Conservation (phyloP, 768 basidiomycete genomes). For the Macrocybe gigantea region DNA sequence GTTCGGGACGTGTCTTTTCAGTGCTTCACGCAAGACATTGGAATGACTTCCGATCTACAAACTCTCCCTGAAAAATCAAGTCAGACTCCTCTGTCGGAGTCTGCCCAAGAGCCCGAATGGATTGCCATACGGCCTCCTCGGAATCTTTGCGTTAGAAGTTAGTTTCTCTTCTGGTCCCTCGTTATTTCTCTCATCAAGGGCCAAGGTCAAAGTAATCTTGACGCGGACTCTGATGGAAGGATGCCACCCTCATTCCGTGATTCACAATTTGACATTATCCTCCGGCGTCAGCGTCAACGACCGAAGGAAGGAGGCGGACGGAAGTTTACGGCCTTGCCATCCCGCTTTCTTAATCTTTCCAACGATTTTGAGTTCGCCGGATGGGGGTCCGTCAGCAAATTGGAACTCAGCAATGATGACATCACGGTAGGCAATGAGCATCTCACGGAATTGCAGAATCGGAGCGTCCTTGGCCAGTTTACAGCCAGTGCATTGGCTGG, state of each 20-base stretch:
- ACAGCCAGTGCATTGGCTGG: conserved; percentile 63
- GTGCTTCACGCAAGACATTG: no score
- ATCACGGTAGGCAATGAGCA: conserved; percentile 23
- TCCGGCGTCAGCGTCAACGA: conserved; percentile 53
- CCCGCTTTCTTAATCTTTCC: conserved; percentile 55
- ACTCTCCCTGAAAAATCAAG: no score
- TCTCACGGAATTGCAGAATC: conserved; percentile 21
- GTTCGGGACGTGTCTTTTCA: no score
- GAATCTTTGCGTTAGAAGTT: conserved; percentile 3
- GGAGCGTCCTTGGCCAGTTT: conserved; percentile 51
- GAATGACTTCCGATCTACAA: no score
- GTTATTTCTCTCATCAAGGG: neutral
- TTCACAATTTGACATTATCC: conserved; percentile 48
- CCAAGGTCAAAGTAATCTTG: neutral
- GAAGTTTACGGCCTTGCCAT: conserved; percentile 38
- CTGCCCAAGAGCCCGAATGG: conserved; percentile 9
- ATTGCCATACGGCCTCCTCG: conserved; percentile 19
- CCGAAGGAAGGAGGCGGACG: conserved; percentile 37
- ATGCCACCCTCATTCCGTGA: conserved; percentile 39
- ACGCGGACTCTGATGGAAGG: neutral
- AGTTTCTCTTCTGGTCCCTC: neutral
- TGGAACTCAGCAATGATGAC: conserved; percentile 42
- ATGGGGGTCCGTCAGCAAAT: conserved; percentile 50
- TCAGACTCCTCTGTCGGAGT: neutral
- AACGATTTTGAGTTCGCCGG: conserved; percentile 70